A percentile compares a stretch with the other conserved stretches of the same genome.
Evolutionary conservation across 2,329 filamentous ascomycete genomes (phyloP).

Genomic region (Fusarium camptoceras): DNA sequence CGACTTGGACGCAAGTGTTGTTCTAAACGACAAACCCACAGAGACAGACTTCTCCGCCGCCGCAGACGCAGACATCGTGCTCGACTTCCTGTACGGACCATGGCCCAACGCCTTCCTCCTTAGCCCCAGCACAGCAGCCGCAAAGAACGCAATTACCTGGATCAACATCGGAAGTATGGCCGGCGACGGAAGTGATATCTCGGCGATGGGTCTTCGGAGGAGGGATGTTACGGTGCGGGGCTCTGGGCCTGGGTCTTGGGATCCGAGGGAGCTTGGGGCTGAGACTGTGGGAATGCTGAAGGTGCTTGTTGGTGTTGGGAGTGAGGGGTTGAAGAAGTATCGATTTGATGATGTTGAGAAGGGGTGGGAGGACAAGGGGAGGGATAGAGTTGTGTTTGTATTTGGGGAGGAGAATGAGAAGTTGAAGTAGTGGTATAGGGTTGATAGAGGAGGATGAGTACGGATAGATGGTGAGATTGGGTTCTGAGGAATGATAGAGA

Average conservation of each 20-base stretch:
- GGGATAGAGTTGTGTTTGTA: slow-evolving; percentile 48
- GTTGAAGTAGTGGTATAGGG: not conserved
- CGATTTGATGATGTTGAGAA: slow-evolving; percentile 45
- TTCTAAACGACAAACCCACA: slow-evolving; percentile 54
- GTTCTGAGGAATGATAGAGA: not conserved
- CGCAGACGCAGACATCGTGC: slow-evolving; percentile 63
- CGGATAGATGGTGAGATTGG: not conserved
- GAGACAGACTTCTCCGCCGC: slow-evolving; percentile 61
- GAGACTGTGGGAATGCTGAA: slow-evolving; percentile 45
- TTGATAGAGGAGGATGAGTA: not conserved
- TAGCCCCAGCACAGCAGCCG: slow-evolving; percentile 52
- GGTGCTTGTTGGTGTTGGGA: slow-evolving; percentile 40
- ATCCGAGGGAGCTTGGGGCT: slow-evolving; percentile 43
- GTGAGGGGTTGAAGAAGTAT: slow-evolving; percentile 38
- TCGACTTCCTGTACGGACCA: slow-evolving; percentile 69
- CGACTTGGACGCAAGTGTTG: slow-evolving; percentile 59
- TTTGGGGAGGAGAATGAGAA: slow-evolving; percentile 35
- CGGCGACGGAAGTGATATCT: slow-evolving; percentile 53
- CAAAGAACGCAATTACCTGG: slow-evolving; percentile 60
- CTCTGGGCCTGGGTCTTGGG: slow-evolving; percentile 59
- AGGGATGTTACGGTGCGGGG: slow-evolving; percentile 62
- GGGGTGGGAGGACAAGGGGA: slow-evolving; percentile 40
- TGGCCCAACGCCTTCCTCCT: slow-evolving; percentile 56
- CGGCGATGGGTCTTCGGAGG: slow-evolving; percentile 58
- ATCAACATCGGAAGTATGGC: slow-evolving; percentile 64